A percentile compares a stretch with the other conserved stretches of the same genome.
phyloP scores from a whole-genome alignment of 768 basidiomycete genomes.

The Psilocybe cyanescens region DNA sequence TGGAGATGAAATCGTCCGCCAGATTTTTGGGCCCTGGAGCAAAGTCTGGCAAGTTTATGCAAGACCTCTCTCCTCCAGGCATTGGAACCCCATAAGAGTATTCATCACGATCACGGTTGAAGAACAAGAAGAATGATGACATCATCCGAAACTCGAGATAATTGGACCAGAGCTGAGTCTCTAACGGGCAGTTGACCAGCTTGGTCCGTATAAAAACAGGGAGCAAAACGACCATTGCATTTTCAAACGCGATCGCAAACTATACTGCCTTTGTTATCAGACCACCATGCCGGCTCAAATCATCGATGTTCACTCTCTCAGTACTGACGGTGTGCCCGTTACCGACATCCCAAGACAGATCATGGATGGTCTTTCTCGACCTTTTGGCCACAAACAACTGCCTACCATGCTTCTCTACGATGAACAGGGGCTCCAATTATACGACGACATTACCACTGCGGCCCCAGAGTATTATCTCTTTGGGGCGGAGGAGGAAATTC shows the following conservation, averaged over 20 bases:
- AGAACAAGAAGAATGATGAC: constrained; percentile 15
- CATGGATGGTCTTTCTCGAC: constrained; percentile 56
- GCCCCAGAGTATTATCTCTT: constrained; percentile 91
- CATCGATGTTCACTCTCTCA: constrained; percentile 49
- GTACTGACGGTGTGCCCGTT: constrained; percentile 31
- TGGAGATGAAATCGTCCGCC: neutral
- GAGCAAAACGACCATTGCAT: neutral
- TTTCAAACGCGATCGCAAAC: neutral
- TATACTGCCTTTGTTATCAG: neutral
- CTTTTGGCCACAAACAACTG: constrained; percentile 60
- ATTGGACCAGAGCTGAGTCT: neutral
- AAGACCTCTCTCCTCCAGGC: neutral
- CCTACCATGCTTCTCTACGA: constrained; percentile 90
- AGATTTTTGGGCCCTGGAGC: too few species aligned
- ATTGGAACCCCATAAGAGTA: neutral
- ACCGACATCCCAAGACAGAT: constrained; percentile 50
- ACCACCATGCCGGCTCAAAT: constrained; percentile 49
- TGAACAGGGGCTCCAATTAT: constrained; percentile 81
- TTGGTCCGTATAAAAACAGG: constrained; percentile 14
- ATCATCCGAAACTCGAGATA: constrained; percentile 16
- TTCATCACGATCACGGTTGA: neutral
- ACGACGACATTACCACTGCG: constrained; percentile 82
- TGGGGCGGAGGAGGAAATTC: constrained; percentile 83
- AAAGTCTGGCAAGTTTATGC: neutral
- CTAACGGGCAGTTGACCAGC: neutral